Base-by-base conservation (phyloP, 2,329 filamentous ascomycete genomes). In the Dothideomycetes sp. region DNA sequence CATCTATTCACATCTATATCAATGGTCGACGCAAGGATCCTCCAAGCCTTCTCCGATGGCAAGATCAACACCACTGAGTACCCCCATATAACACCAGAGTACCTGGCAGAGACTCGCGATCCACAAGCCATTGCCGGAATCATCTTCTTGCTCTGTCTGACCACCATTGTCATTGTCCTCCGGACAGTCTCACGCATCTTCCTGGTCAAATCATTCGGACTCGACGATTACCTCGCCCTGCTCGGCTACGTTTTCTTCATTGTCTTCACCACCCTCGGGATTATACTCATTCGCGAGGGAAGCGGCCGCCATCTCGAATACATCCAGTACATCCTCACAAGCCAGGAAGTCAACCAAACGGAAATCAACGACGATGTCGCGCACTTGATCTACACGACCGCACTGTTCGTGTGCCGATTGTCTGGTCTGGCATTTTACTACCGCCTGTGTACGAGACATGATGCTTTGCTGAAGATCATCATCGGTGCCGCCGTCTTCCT, bases 371-470 rank as follows among this genome's bases (percentile, higher is more conserved):
- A 73, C 48, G 72, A 70, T 36, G 52, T 54, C 24, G 67, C 69
- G 12, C 70, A 73, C 49, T 61, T 73, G 16, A 49, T 73, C 42
- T 73, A 73, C 49, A 70, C 68, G 2, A 64, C 63, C 1, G 61
- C 70, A 2, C 58, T 73, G 2, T 57, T 72, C 18, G 48, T 69
- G 8, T 71, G 70, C 42, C 66, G 70, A 10, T 50, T 72, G 1
- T 73, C 70, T 0, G 70, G 70, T 44, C 55, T 73, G 4, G 68
- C 69, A 0, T 70, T 73, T 40, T 73, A 72, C 50, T 57, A 61
- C 37, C 64, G 69, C 3, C 55, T 73, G 3, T 64, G 64, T 44
- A 56, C 54, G 4, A 49, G 63, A 15, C 55, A 66, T 49, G 37
- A 52, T 30, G 47, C 53, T 19, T 59, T 69, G 5, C 50, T 51